Base-by-base conservation (phyloP, 2,329 filamentous ascomycete species). In the Aspergillus japonicus region DNA sequence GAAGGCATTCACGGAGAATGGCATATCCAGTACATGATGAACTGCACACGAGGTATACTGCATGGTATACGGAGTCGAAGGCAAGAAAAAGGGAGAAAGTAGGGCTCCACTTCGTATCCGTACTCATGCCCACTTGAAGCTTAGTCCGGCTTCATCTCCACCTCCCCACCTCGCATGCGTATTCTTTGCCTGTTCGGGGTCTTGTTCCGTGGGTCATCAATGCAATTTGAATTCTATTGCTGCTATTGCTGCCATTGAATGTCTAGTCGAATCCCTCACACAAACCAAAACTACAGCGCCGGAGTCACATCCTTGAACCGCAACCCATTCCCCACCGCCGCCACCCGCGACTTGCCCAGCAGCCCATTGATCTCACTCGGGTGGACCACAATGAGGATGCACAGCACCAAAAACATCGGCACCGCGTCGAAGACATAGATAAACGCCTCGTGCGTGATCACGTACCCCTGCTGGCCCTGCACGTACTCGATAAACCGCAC, bases 401-500 rank as follows among this genome's bases (percentile, higher is more conserved):
- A 53, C 31, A 65, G 47, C 23, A 39, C 59, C 21, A 68, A 31
- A 14, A 68, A 67, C 70, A 75, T 74, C 16, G 71, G 62, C 12
- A 68, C 50, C 0, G 68, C 65, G 48, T 73, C 73, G 53, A 75
- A 73, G 24, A 74, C 58, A 57, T 73, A 74, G 0, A 70, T 58
- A 48, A 62, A 73, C 49, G 64, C 55, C 61, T 75, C 73, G n/a
- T 69, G 65, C 8, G 62, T 67, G 26, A 72, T 56, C 12, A 73
- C 50, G 26, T 59, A 58, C 2, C 71, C 72, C 0, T 68, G 59
- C 29, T 64, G 58, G 0, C 70, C 71, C 55, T 69, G 63, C 6
- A 63, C 57, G 51, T 72, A 75, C 53, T 75, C 73, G 16, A 70
- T 56, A 0, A 75, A 61, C 4, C 73, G 66, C 42, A 71, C 74